These are phyloP conservation scores for Teratosphaeriaceae sp. DNA, from an alignment of 2,329 filamentous ascomycete genomes.

Conservation along the genomic window DNA sequence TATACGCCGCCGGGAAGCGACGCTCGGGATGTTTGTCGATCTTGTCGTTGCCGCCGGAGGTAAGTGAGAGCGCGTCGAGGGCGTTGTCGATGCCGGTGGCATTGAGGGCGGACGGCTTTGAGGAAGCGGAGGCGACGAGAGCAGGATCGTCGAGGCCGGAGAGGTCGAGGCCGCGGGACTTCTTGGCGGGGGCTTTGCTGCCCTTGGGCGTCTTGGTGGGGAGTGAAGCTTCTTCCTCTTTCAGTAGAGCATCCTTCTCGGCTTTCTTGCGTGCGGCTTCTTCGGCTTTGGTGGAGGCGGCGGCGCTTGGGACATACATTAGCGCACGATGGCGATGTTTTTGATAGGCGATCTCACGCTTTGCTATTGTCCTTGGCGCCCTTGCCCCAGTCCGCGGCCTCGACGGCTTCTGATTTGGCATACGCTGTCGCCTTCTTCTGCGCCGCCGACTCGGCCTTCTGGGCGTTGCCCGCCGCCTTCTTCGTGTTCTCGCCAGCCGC, in stretches of 20 bases:
- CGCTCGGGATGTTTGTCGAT: conserved; percentile 85
- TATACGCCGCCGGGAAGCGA: conserved; percentile 78
- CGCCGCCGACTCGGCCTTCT: conserved; percentile 84
- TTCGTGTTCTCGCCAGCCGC: conserved; percentile 65
- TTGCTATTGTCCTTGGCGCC: conserved; percentile 79
- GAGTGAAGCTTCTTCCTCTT: conserved; percentile 70
- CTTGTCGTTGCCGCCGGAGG: conserved; percentile 54
- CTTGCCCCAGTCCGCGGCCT: conserved; percentile 74
- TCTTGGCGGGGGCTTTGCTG: conserved; percentile 56
- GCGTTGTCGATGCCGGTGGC: conserved; percentile 90
- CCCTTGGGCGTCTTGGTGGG: conserved; percentile 55
- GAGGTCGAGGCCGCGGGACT: conserved; percentile 62
- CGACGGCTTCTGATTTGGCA: conserved; percentile 57
- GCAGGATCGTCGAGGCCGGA: conserved; percentile 62
- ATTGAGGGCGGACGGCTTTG: conserved; percentile 57
- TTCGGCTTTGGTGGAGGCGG: conserved; percentile 75
- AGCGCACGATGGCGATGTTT: too few relatives aligned
- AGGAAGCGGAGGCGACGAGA: too few relatives aligned
- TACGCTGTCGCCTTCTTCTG: conserved; percentile 68
- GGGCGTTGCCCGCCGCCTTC: conserved; percentile 81
- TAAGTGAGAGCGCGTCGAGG: conserved; percentile 74
- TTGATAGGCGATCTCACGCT: too few relatives aligned
- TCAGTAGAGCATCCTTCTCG: conserved; percentile 75
- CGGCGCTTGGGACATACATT: conserved; percentile 54
- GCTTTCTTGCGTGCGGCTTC: conserved; percentile 84